Base-by-base conservation (phyloP, 768 basidiomycete species). In the Tephrocybe sp. region DNA sequence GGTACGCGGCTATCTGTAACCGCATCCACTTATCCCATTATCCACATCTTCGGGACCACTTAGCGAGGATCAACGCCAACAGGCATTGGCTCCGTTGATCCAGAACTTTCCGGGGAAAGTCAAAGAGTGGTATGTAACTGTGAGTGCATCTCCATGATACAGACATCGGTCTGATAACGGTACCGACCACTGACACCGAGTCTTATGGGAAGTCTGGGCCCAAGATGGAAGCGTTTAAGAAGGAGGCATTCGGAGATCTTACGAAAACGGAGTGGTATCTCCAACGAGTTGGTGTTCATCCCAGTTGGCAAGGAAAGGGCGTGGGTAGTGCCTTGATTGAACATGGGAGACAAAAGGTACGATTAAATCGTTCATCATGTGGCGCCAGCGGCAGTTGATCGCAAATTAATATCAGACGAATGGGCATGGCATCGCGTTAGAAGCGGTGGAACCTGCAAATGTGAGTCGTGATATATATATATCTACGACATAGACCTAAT, bases 321-420 rank as follows among this genome's bases (percentile, higher is more conserved):
- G 38, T 57, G 21, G 42, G 49, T 30, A 54, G 46, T 32, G 49
- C 52, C 1, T 41, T 57, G 41, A 48, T 51, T 35, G 42, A 57
- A 16, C 19, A 51, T 11, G 36, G 31, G 25, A 37, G 51, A 25
- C 30, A 46, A 35, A 40, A 37, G 48, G 50, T 44, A 40, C 44
- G 6, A 36, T 18, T 27, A 22, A 24, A 32, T 22, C 2, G 4
- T 21, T 6, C 21, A 7, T 24, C 25, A 36, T 26, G 28, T 27
- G 32, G 12, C 31, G 26, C 40, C n/a, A n/a, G n/a, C 12, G 25
- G 36, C 9, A 16, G 35, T 15, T 18, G 18, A 32, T 35, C 9
- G 26, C 22, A 24, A 25, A 11, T n/a, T 44, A 8, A 16, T 37
- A 5, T 16, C 36, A 47, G 39, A 43, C 32, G 34, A 27, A 25